Base-by-base conservation (phyloP, 495 filamentous ascomycete species). In the Aspergillus carlsbadensis region DNA sequence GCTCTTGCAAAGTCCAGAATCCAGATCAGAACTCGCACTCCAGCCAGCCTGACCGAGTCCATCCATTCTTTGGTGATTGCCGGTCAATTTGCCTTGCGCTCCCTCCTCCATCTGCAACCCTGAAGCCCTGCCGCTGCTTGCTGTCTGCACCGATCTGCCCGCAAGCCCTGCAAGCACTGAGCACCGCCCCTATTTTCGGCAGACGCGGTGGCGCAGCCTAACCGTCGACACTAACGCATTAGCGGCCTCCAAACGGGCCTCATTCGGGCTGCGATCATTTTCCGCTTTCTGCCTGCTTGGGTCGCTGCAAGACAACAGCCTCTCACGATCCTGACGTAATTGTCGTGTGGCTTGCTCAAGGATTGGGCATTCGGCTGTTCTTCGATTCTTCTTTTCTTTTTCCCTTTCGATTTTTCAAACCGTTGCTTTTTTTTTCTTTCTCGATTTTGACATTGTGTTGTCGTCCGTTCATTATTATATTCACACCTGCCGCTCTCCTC, bases 321-420 rank as follows among this genome's bases (percentile, higher is more conserved):
- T 46, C 44, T 37, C 41, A 29, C 26, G 54, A 56, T 56, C 55
- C 59, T 65, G 62, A 65, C 62, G 62, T 65, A 65, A 65, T 65
- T 59, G 58, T 54, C 46, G 49, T 60, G 60, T 58, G 56, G 56
- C 46, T 56, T 59, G 43, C 24, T 33, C 44, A 29, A 21, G 43
- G 53, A 57, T 63, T 63, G 57, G 53, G 45, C 36, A 57, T 35
- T 54, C 47, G 43, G 44, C 26, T n/a, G 34, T 57, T 51, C 46
- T 41, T 53, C 44, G 47, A 42, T 36, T 37, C 18, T 44, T 40
- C 52, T 22, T 44, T 48, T 41, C 50, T 47, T 54, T 54, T 53
- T 45, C 47, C 37, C 41, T 18, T 60, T 56, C 35, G 26, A 44
- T 54, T 51, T 54, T 54, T 46, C 33, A 18, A 29, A 31, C 31